Evolutionary conservation across 2,329 filamentous ascomycete genomes (phyloP), one percentile per base, ranked within the genome.

Genomic region (Fusarium multiceps): DNA sequence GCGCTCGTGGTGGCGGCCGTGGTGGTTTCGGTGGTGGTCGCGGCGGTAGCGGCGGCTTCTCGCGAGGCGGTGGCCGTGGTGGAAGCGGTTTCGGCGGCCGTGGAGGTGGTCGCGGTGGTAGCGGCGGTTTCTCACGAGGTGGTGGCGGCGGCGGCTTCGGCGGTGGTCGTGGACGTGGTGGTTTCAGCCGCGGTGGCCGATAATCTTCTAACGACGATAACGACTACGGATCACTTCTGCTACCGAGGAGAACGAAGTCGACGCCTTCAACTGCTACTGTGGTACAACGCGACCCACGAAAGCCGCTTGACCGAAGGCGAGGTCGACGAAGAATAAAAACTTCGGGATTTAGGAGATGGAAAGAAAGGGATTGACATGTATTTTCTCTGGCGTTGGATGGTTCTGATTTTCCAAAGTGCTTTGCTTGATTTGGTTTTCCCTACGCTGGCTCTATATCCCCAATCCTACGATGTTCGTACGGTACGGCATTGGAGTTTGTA

Each of bases 1-100:
- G 79, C 25, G 77, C 79, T 30, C 64, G 72, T 23, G 69, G 74
- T 14, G 73, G 77, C 9, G 74, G 78, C 20, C 78, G 80, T 27
- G 76, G 82, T 34, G 74, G 78, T 41, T 84, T 85, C 25, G 79
- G 80, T 45, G 69, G 79, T 11, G 63, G 63, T 59, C 63, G 67
- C 45, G 67, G 78, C 21, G 77, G 80, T 23, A 61, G 66, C 37
- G 55, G 62, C 32, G 48, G 48, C 32, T 51, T 25, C 50, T 49
- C 63, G 30, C 84, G 84, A 69, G 68, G 72, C 21, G 72, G 75
- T 50, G 61, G 67, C 23, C 61, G 74, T 45, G 62, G 71, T 16
- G 74, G 54, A 40, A 56, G 54, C 43, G 32, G 75, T 27, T 69
- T 70, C 30, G 56, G 61, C 27, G 55, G 70, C 12, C 64, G 72